Evolutionary conservation across 2,329 filamentous ascomycete species (phyloP).

Genomic region (Calonectria fujianensis): DNA sequence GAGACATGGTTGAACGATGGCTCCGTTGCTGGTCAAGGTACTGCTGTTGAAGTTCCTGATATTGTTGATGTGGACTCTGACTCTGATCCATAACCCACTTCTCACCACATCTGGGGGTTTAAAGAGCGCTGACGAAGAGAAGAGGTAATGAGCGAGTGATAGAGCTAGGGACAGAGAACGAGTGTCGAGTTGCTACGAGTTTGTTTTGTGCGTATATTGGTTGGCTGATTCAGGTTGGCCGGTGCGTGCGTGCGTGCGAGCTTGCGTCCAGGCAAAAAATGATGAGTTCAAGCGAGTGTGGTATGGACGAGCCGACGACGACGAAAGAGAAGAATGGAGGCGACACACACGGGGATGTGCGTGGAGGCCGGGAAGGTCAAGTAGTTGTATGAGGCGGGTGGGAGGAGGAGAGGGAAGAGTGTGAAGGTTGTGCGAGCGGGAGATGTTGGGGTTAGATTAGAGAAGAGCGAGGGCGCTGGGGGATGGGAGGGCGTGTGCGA

Average conservation of each 20-base stretch:
- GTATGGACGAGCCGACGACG: slow-evolving; percentile 42
- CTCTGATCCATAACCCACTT: slow-evolving; percentile 58
- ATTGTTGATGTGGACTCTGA: slow-evolving; percentile 53
- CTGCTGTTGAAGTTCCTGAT: slow-evolving; percentile 44
- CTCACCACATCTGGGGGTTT: slow-evolving; percentile 54
- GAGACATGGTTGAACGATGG: slow-evolving; percentile 50
- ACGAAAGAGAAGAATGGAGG: slow-evolving; percentile 35
- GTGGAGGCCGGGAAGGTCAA: slow-evolving; percentile 35
- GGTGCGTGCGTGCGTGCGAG: slow-evolving; percentile 33
- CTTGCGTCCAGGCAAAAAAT: slow-evolving; percentile 38
- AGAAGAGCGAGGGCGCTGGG: slow-evolving; percentile 43
- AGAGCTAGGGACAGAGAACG: slow-evolving; percentile 44
- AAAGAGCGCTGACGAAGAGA: slow-evolving; percentile 43
- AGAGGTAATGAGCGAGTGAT: slow-evolving; percentile 41
- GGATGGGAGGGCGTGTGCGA: slow-evolving; percentile 40
- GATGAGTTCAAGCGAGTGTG: slow-evolving; percentile 44
- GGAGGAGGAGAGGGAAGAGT: slow-evolving; percentile 47
- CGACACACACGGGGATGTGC: slow-evolving; percentile 40
- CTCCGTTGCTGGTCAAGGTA: slow-evolving; percentile 49
- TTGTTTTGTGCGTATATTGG: slow-evolving; percentile 11
- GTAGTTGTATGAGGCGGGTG: slow-evolving; percentile 46
- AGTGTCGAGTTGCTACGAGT: slow-evolving; percentile 35
- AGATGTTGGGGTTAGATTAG: slow-evolving; percentile 44
- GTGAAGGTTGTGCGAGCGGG: slow-evolving; percentile 47
- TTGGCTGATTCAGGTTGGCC: slow-evolving; percentile 7